Evolutionary conservation across 2,329 filamentous ascomycete species (phyloP), one percentile per base, ranked within the genome.

Genomic region (Colletotrichum orchidophilum): DNA sequence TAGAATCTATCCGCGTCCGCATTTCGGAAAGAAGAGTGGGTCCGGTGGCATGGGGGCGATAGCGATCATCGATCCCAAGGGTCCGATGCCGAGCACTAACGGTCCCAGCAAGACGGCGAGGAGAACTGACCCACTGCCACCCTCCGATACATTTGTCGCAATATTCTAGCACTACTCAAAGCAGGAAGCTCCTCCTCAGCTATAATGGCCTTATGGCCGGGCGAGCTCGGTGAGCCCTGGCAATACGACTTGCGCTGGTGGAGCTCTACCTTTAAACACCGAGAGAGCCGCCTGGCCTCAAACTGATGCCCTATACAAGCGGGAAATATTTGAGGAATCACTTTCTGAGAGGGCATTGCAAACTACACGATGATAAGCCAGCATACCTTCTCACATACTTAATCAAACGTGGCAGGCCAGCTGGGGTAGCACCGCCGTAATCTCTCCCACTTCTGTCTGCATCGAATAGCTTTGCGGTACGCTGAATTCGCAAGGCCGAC

Each of bases 1-100:
- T 71, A 31, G 26, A 71, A 68, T 71, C 69, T 58, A 21, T 71
- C 64, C 69, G 69, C 64, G 64, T 71, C 58, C 69, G 69, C 69
- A 46, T 27, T 21, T 63, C 64, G 64, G 52, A 67, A 53, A 50
- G 7, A 26, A 21, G 27, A 63, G 53, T 21, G 58, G 58, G 21
- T 13, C 55, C 35, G 35, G 29, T 29, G 13, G 42, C n/a, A 13
- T 39, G 9, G 50, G 31, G 39, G 15, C 11, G n/a, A 27, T 29
- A 33, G 31, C 21, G 59, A 46, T 8, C 18, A 71, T 71, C 64
- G 69, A 71, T 68, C 13, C 52, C 53, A n/a, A 69, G 64, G 64
- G 64, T 68, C 69, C 21, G 42, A 35, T 35, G 29, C 27, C 13
- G 18, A 49, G n/a, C 18, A 27, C 26, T 33, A 68, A 53, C 63